These are phyloP conservation scores for Hypsizygus marmoreus DNA, from an alignment of 768 basidiomycete genomes.

Conservation along the genomic window DNA sequence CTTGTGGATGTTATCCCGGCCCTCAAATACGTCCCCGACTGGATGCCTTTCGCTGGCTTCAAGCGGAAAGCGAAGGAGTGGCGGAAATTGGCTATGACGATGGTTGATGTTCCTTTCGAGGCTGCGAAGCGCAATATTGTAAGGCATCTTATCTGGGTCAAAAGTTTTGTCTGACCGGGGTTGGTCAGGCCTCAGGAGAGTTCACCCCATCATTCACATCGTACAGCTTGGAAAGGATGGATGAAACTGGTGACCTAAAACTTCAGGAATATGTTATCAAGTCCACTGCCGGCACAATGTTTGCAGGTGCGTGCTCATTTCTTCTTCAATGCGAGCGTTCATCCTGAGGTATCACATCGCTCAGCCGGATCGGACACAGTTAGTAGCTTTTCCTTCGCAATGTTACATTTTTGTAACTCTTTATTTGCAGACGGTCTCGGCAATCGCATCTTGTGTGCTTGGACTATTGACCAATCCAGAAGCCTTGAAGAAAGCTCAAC, in stretches of 20 bases:
- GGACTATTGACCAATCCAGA: slow-evolving; percentile 29
- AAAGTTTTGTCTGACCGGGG: neutral
- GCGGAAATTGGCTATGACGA: slow-evolving; percentile 8
- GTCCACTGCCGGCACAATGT: slow-evolving; percentile 21
- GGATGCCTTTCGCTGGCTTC: slow-evolving; percentile 21
- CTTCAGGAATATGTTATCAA: slow-evolving; percentile 17
- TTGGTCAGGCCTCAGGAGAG: slow-evolving; percentile 14
- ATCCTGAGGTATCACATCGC: neutral
- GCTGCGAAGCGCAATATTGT: slow-evolving; percentile 10
- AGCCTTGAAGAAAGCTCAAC: slow-evolving; percentile 25
- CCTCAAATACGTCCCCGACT: slow-evolving; percentile 16
- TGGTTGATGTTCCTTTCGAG: slow-evolving; percentile 25
- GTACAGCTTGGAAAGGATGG: slow-evolving; percentile 15
- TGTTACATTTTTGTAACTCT: neutral
- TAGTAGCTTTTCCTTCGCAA: slow-evolving; percentile 10
- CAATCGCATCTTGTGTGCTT: slow-evolving; percentile 17
- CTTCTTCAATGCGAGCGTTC: no score
- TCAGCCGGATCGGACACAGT: slow-evolving; percentile 28
- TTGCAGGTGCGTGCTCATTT: slow-evolving; percentile 17
- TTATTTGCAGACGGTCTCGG: slow-evolving; percentile 18
- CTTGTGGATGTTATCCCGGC: slow-evolving; percentile 17
- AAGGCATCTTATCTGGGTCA: neutral
- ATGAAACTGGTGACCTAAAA: slow-evolving; percentile 8
- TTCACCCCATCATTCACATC: slow-evolving; percentile 19
- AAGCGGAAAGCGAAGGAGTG: slow-evolving; percentile 16